Evolutionary conservation across 1,284 basidiomycete genomes (phyloP).

Genomic region (Stereum hirsutum): DNA sequence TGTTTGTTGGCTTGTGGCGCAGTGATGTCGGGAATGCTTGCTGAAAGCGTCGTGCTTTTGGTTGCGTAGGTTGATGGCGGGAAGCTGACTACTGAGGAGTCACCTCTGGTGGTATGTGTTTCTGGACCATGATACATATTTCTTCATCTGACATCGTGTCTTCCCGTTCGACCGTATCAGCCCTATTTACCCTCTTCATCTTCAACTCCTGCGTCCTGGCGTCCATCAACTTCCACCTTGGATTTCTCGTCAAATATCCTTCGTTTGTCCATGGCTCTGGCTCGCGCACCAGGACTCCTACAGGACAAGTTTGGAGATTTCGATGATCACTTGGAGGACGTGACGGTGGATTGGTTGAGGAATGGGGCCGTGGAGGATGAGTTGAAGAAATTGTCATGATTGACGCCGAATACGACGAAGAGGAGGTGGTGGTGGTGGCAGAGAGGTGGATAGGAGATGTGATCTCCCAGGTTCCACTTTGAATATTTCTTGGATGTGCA

Average conservation of each 20-base stretch:
- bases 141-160: constrained; percentile 2
- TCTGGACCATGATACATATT: not conserved
- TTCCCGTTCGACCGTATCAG: constrained; percentile 21
- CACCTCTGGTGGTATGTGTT: constrained; percentile 46
- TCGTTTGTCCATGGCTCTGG: too few species aligned
- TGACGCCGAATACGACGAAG: too few species aligned
- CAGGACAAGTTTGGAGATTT: constrained; percentile 61
- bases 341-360: constrained; percentile 33
- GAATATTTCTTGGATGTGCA: too few species aligned
- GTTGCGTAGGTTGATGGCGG: constrained; percentile 45
- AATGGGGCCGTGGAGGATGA: constrained; percentile 6
- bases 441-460: too few species aligned
- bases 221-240: constrained; percentile 37
- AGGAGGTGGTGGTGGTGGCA: too few species aligned
- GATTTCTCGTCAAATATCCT: constrained; percentile 23
- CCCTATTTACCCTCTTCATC: constrained; percentile 31
- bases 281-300: constrained; percentile 35
- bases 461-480: too few species aligned
- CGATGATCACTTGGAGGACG: constrained; percentile 71
- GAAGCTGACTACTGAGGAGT: constrained; percentile 32
- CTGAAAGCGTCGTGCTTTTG: not conserved
- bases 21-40: not conserved
- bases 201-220: constrained; percentile 30
- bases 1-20: constrained; percentile 10
- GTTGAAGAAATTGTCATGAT: not conserved